A percentile compares a stretch with the other conserved stretches of the same genome.
phyloP scores from a whole-genome alignment of 2,329 filamentous ascomycete genomes.

The Hypoxylon sp. region DNA sequence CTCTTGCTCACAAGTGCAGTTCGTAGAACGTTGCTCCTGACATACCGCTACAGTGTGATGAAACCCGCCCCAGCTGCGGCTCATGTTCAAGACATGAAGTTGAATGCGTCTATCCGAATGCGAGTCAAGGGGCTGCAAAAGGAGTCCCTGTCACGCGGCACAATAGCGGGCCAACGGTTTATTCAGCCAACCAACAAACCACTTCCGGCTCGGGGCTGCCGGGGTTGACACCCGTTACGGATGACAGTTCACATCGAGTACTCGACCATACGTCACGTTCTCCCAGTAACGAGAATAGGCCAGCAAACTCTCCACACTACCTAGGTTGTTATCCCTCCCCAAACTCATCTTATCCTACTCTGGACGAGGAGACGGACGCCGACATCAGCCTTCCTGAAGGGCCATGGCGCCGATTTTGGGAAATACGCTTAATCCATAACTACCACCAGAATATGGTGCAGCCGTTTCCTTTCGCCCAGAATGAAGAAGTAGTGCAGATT shows the following conservation, averaged over 20 bases:
- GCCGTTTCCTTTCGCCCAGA: conserved; percentile 46
- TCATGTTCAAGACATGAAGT: conserved; percentile 52
- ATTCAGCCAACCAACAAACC: conserved; percentile 14
- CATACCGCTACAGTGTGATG: conserved; percentile 49
- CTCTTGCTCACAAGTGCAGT: conserved; percentile 4
- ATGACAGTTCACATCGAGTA: conserved; percentile 15
- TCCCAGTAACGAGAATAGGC: conserved; percentile 30
- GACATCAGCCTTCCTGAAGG: conserved; percentile 54
- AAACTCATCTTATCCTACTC: conserved; percentile 42
- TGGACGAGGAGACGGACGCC: conserved; percentile 39
- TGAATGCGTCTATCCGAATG: conserved; percentile 50
- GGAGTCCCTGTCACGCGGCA: conserved; percentile 15
- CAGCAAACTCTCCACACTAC: conserved; percentile 39
- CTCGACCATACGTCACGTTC: conserved; percentile 17
- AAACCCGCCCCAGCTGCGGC: conserved; percentile 49
- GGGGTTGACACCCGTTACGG: conserved; percentile 17
- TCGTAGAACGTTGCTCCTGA: conserved; percentile 30
- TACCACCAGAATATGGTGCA: conserved; percentile 52
- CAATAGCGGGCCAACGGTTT: conserved; percentile 28
- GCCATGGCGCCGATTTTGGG: conserved; percentile 54
- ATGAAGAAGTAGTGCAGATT: conserved; percentile 43
- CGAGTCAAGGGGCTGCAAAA: conserved; percentile 35
- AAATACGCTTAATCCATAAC: conserved; percentile 56
- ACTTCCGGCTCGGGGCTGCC: conserved; percentile 8
- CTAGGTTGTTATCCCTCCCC: conserved; percentile 45